Evolutionary conservation across 2,329 filamentous ascomycete species (phyloP).

Genomic region (Xylariomycetidae sp.): DNA sequence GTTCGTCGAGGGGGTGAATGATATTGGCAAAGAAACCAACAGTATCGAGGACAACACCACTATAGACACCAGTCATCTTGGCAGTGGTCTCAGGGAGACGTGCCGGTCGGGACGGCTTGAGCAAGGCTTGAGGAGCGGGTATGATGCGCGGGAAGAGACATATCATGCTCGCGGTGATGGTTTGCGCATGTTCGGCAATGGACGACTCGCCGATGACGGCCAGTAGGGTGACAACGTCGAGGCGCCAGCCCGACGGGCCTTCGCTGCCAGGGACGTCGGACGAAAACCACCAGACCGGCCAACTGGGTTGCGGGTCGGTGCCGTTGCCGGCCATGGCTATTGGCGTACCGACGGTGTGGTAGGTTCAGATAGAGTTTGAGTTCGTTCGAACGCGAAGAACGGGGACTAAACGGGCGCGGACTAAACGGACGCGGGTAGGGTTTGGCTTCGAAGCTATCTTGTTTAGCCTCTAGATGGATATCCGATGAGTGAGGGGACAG

Average conservation of each 20-base stretch:
- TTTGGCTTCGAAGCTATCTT: too few species aligned
- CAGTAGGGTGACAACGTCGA: slow-evolving; percentile 57
- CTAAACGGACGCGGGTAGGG: too few species aligned
- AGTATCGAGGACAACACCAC: slow-evolving; percentile 46
- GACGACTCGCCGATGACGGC: slow-evolving; percentile 57
- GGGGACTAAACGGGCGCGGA: too few species aligned
- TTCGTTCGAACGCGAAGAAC: too few species aligned
- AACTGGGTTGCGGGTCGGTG: slow-evolving; percentile 3
- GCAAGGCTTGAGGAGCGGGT: slow-evolving; percentile 56
- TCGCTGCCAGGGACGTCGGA: slow-evolving; percentile 30
- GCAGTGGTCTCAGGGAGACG: slow-evolving; percentile 50
- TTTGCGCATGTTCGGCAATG: slow-evolving; percentile 51
- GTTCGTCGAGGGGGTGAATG: slow-evolving; percentile 47
- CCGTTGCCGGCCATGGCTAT: slow-evolving; percentile 16
- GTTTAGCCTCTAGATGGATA: too few species aligned
- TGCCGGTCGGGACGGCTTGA: slow-evolving; percentile 48
- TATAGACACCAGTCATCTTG: slow-evolving; percentile 52
- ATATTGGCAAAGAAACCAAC: slow-evolving; percentile 59
- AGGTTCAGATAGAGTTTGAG: slow-evolving; percentile 13
- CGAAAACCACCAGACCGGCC: slow-evolving; percentile 19
- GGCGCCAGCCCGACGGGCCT: slow-evolving; percentile 40
- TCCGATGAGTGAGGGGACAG: too few species aligned
- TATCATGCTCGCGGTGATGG: slow-evolving; percentile 51
- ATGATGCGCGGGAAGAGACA: slow-evolving; percentile 55
- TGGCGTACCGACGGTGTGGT: slow-evolving; percentile 2